Evolutionary conservation across 768 basidiomycete genomes (phyloP).

Genomic region (Suillus clintonianus): DNA sequence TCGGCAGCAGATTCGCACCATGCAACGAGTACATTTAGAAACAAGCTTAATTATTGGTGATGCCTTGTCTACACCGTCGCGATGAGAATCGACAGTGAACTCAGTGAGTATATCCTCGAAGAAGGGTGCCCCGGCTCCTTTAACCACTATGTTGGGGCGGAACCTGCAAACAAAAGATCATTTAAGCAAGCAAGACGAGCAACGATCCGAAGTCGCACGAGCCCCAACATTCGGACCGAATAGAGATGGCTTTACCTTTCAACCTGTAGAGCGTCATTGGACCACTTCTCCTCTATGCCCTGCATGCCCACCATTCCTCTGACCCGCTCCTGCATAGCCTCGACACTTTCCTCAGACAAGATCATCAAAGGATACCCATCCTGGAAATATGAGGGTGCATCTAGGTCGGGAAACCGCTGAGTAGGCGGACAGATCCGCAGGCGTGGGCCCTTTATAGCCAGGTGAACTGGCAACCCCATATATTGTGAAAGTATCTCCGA

Average conservation of each 20-base stretch:
- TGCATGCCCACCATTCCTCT: conserved; percentile 48
- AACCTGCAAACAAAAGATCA: conserved; percentile 46
- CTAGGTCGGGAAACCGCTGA: conserved; percentile 54
- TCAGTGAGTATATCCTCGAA: conserved; percentile 72
- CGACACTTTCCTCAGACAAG: conserved; percentile 66
- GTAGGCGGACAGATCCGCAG: conserved; percentile 56
- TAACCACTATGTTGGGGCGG: conserved; percentile 73
- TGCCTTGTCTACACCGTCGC: conserved; percentile 17
- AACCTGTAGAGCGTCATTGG: conserved; percentile 47
- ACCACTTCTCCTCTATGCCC: conserved; percentile 56
- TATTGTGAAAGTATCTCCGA: conserved; percentile 62
- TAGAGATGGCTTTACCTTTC: conserved; percentile 50
- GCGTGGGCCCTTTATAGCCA: conserved; percentile 67
- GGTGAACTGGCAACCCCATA: conserved; percentile 59
- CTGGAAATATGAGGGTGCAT: conserved; percentile 60
- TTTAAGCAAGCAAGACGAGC: conserved; percentile 4
- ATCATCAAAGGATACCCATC: conserved; percentile 74
- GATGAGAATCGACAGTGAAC: conserved; percentile 49
- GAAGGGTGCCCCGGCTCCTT: conserved; percentile 65
- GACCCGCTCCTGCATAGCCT: conserved; percentile 49
- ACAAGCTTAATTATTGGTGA: conserved; percentile 52
- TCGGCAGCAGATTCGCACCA: conserved; percentile 48
- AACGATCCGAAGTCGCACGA: conserved; percentile 6
- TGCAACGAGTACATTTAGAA: conserved; percentile 68
- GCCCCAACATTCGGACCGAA: neutral